Evolutionary conservation across 352 stramenopile species (phyloP), one percentile per base, ranked within the genome.

Genomic region (Blastocystis sp.): DNA sequence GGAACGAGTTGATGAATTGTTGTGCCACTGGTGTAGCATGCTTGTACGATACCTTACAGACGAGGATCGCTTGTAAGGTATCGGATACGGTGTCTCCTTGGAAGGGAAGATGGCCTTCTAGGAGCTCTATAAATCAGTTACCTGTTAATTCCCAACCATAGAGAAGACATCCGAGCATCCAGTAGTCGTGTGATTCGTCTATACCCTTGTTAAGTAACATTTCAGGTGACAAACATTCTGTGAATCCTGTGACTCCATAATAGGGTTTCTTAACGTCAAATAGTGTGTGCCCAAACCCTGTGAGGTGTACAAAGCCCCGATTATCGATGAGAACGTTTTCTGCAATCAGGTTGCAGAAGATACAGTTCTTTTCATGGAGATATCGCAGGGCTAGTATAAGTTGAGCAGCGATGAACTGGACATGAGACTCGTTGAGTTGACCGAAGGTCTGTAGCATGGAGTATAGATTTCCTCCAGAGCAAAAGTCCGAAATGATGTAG

Each of bases 151-250:
- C 16, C 3, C 19, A 65, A 80, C 69, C 69, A 43, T 80, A 80
- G 14, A 80, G 6, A 14, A 80, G 69, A 80, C 69, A 80, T 11
- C 69, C 69, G 3, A 80, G 42, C 69, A 80, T 80, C 16, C 52
- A 80, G 35, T 29, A 80, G 24, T 80, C 69, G 24, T 80, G 61
- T 4, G 42, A 9, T 16, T 61, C 9, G 9, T 51, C 27, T 16
- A 80, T 80, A 49, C 69, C 69, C 69, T 80, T 80, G 69, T 80
- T 80, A 16, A 80, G 32, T 2, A 80, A 42, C 32, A 59, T 80
- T 63, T 80, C 69, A 14, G 69, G 69, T 16, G 69, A n/a, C 69
- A 80, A 58, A 27, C 5, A 63, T 42, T 80, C 69, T 11, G 52
- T 80, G 43, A 58, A 80, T 12, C 69, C 69, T 11, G 61, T 54